Base-by-base conservation (phyloP, 805 yeast genomes). In the Maudiozyma barnettii region DNA sequence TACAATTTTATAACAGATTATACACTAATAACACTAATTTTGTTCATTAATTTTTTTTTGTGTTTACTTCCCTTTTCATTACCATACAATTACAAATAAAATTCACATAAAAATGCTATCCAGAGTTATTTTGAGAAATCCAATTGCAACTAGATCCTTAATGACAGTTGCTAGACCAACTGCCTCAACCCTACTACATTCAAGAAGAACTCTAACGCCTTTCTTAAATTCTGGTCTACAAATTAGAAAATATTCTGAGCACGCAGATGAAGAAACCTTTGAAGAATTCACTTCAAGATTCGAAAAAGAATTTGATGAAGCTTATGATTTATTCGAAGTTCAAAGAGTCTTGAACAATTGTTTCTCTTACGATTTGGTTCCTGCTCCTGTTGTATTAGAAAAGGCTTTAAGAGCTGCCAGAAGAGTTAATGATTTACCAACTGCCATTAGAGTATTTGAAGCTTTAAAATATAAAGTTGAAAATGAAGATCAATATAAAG, bases 351-450 rank as follows among this genome's bases (percentile, higher is more conserved):
- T 93, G 67, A 93, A 95, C 82, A 93, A 93, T 76, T 89, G 95
- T 71, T 93, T 93, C 76, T 86, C 98, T 14, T 93, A 93, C 76
- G 99, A 93, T 73, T 80, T 93, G 70, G 99, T 93, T 48, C 99
- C 99, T 57, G 91, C 99, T 29, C 99, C 99, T 57, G 79, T 84
- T 52, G 98, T 93, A 53, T 78, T 93, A 64, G 96, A 87, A 73
- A 86, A 84, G 72, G 99, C 99, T 43, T 77, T 93, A 66, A 82
- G 86, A 74, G 99, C 99, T 43, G 90, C 97, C 60, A 90, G 99
- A 82, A 87, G 98, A 74, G 98, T 93, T 58, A 88, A 93, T 72
- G 99, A 93, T 75, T 87, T 87, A 74, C 96, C 99, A 52, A 90
- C 98, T 51, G 99, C 99, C 48, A 93, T 89, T 58, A 86, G 99